Evolutionary conservation across 345 rosid species (phyloP).

Genomic region (Euphorbia tirucalli): DNA sequence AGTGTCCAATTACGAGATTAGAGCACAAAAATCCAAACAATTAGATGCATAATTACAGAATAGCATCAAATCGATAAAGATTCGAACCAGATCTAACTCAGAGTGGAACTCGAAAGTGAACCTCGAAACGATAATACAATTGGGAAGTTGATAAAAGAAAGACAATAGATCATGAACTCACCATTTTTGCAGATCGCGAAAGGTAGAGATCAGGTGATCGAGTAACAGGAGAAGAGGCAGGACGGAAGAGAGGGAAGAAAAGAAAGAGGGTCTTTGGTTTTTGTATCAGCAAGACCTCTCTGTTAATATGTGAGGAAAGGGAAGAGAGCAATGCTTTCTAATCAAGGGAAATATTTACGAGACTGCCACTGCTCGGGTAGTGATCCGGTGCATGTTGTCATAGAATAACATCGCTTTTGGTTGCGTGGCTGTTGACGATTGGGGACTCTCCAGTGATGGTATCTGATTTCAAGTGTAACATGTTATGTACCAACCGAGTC

Average conservation of each 20-base stretch:
- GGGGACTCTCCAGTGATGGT: neutral
- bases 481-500: no score
- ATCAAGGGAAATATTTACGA: constrained; percentile 7
- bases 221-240: neutral
- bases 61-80: constrained; percentile 16
- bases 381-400: neutral
- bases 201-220: constrained; percentile 22
- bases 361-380: neutral
- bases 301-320: neutral
- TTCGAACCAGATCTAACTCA: constrained; percentile 20
- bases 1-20: constrained; percentile 4
- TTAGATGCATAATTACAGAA: neutral
- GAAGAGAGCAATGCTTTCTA: neutral
- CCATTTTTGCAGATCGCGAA: constrained; percentile 29
- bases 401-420: neutral
- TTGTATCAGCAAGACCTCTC: neutral
- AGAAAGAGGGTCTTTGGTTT: neutral
- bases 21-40: neutral
- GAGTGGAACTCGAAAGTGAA: constrained; percentile 8
- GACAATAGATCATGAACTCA: constrained; percentile 20
- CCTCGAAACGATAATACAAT: neutral
- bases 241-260: neutral
- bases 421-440: neutral
- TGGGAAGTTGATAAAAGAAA: neutral
- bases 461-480: no score